phyloP scores from a whole-genome alignment of 1,284 basidiomycete genomes.

The Boletellus deceptivus region DNA sequence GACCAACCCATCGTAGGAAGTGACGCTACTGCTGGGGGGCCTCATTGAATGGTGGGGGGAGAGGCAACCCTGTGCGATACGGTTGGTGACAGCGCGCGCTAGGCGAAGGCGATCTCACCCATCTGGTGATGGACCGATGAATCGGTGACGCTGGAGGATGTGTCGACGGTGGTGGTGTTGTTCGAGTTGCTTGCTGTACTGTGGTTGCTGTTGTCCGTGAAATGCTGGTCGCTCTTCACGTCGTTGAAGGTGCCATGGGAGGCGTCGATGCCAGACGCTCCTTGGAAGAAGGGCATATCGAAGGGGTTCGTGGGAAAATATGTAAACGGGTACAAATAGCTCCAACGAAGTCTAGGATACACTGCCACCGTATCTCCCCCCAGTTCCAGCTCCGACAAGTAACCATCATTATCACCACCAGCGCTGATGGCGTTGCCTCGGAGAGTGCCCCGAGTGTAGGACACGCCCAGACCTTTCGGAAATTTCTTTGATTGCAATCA shows the following conservation, averaged over 20 bases:
- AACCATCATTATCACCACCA: slow-evolving; percentile 14
- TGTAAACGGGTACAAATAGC: slow-evolving; percentile 17
- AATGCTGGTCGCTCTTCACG: slow-evolving; percentile 21
- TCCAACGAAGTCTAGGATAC: not conserved
- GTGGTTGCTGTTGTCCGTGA: slow-evolving; percentile 21
- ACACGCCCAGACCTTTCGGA: slow-evolving; percentile 16
- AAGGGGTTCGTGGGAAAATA: slow-evolving; percentile 4
- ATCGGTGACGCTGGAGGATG: slow-evolving; percentile 18
- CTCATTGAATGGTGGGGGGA: slow-evolving; percentile 5
- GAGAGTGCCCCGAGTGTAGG: slow-evolving; percentile 29
- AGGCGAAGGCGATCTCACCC: slow-evolving; percentile 11
- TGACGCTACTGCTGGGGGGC: not conserved
- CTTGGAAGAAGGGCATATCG: slow-evolving; percentile 27
- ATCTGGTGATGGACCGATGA: slow-evolving; percentile 29
- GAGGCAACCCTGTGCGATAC: slow-evolving; percentile 10
- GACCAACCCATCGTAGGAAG: not conserved
- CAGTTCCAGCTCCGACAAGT: no score
- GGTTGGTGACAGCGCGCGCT: not conserved
- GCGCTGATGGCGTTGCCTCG: slow-evolving; percentile 19
- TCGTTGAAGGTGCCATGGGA: slow-evolving; percentile 23
- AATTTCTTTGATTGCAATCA: slow-evolving; percentile 20
- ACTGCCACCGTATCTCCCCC: no score
- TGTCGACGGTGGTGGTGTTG: slow-evolving; percentile 20
- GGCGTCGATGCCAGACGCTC: slow-evolving; percentile 17
- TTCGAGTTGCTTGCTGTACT: slow-evolving; percentile 17